phyloP scores from a whole-genome alignment of 1,284 basidiomycete species.

The Tilletia setariae region DNA sequence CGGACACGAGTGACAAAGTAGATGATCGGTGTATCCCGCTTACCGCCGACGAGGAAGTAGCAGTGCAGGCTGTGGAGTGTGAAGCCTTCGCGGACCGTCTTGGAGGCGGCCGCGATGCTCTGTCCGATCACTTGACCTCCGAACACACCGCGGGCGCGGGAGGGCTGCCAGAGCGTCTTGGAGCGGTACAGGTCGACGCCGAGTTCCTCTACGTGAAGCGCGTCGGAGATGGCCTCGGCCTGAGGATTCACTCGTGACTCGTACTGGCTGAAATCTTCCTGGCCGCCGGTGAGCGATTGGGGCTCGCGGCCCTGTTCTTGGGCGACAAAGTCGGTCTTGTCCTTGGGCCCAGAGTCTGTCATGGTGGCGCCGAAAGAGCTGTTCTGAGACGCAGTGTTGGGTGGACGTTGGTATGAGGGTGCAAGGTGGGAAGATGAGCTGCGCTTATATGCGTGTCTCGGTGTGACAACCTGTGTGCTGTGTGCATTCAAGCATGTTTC shows the following conservation, averaged over 20 bases:
- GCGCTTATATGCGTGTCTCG: no score
- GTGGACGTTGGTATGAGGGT: no score
- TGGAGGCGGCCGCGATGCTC: constrained; percentile 38
- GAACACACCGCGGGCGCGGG: constrained; percentile 47
- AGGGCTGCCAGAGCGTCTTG: constrained; percentile 42
- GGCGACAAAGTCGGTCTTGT: constrained; percentile 10
- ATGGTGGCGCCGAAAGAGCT: no score
- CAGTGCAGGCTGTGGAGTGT: constrained; percentile 40
- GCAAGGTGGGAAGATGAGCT: no score
- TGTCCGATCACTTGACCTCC: constrained; percentile 51
- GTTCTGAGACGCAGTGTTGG: no score
- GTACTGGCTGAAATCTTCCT: constrained; percentile 14
- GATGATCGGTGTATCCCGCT: constrained; percentile 38
- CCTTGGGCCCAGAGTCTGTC: background rate
- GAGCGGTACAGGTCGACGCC: constrained; percentile 36
- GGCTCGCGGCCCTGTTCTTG: constrained; percentile 14
- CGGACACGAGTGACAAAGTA: constrained; percentile 46
- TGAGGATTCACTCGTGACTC: constrained; percentile 9
- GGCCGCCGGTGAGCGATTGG: constrained; percentile 7
- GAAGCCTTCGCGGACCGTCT: constrained; percentile 39
- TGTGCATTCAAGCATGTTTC: no score
- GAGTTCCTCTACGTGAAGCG: constrained; percentile 44
- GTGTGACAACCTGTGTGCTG: no score
- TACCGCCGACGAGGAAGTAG: constrained; percentile 48
- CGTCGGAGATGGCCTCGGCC: constrained; percentile 31